Evolutionary conservation across 805 yeast genomes (phyloP).

Genomic region (Kodamaea neixiangensis): DNA sequence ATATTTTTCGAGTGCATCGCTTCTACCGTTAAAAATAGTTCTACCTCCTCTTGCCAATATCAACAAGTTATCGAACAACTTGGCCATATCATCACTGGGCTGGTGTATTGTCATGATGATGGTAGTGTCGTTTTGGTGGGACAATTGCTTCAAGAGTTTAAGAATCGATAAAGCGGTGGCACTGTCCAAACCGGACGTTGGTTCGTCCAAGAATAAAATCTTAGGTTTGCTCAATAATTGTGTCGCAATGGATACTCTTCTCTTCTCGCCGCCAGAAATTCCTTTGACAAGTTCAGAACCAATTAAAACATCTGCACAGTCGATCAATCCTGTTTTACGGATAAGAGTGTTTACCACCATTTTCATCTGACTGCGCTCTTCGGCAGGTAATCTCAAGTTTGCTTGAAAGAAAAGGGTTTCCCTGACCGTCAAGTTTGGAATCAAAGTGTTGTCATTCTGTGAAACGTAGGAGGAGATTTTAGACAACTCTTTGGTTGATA

Average conservation of each 20-base stretch:
- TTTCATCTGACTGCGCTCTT: conserved; percentile 41
- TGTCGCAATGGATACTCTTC: conserved; percentile 80
- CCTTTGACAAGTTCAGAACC: conserved; percentile 43
- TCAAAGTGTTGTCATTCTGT: conserved; percentile 74
- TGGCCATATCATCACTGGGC: conserved; percentile 69
- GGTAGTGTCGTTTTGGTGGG: conserved; percentile 62
- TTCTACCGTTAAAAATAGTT: conserved; percentile 67
- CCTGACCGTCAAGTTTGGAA: conserved; percentile 71
- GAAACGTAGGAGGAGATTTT: conserved; percentile 69
- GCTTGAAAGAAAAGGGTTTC: conserved; percentile 80
- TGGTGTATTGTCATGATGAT: conserved; percentile 79
- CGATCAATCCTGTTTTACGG: conserved; percentile 64
- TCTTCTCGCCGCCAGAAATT: conserved; percentile 59
- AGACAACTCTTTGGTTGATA: conserved; percentile 26
- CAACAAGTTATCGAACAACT: conserved; percentile 67
- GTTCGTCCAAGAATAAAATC: conserved; percentile 77
- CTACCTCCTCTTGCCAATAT: conserved; percentile 72
- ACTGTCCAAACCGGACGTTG: conserved; percentile 86
- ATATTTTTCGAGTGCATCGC: conserved; percentile 46
- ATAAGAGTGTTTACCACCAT: conserved; percentile 58
- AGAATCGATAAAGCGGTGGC: conserved; percentile 73
- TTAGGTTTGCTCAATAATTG: conserved; percentile 74
- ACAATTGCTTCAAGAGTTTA: conserved; percentile 56
- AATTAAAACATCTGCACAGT: conserved; percentile 70
- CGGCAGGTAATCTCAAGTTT: conserved; percentile 54